Percentiles rank a stretch among this genome's conserved stretches.
Conservation (phyloP, 75 land plant species). For the Sequoia sempervirens region DNA sequence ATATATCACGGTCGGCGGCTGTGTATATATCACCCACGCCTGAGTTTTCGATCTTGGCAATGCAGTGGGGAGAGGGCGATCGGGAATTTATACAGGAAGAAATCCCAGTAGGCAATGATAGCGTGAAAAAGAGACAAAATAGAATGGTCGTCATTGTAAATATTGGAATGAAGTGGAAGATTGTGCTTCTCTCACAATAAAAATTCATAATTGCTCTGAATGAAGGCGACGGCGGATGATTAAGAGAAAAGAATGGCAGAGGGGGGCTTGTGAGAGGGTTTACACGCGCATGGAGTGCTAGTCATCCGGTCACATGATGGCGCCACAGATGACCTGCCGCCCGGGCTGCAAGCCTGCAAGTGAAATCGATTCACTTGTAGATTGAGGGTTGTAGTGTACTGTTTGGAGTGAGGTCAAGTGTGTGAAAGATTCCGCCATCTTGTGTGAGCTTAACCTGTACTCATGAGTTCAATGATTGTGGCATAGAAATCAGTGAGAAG, state of each 20-base stretch:
- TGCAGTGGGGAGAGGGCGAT: neutral
- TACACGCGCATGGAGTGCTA: neutral
- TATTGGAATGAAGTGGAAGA: neutral
- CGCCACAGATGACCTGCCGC: neutral
- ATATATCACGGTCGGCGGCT: neutral
- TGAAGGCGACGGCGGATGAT: neutral
- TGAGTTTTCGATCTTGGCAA: neutral
- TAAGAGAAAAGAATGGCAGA: neutral
- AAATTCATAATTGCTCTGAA: neutral
- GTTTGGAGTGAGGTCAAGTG: neutral
- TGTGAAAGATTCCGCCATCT: slow-evolving; percentile 1
- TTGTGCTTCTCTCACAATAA: neutral
- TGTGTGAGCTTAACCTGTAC: neutral
- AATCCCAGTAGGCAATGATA: neutral
- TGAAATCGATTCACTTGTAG: neutral
- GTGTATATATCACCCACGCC: neutral
- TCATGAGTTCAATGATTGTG: neutral
- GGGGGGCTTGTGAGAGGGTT: neutral
- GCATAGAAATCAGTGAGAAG: neutral
- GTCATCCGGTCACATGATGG: neutral
- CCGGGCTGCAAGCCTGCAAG: neutral
- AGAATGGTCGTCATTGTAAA: neutral
- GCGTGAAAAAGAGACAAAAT: neutral
- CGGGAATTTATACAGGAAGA: neutral
- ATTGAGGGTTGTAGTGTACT: neutral